Base-by-base conservation (phyloP, 177 flowering plant genomes). In the Vitis hybrid region DNA sequence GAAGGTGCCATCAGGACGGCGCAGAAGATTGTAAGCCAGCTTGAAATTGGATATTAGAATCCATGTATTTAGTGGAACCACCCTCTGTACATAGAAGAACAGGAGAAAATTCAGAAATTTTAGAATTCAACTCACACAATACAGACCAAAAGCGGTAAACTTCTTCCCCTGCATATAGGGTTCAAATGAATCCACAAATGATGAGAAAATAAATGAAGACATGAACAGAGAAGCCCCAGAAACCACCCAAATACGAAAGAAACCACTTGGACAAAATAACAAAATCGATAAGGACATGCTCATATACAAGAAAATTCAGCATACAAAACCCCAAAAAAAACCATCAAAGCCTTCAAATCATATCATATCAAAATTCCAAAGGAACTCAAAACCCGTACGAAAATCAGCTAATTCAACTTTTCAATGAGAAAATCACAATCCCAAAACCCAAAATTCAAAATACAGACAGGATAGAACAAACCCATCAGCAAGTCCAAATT, bases 1-100 rank as follows among this genome's bases (percentile, higher is more conserved):
- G 78, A 91, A 91, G 1, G 94, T 88, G 6, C 94, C 94, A 61
- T 91, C 94, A 3, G 93, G 91, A 5, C 93, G 93, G 1, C 97
- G 89, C 21, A 90, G 91, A 79, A 91, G 85, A 75, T 85, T 91
- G 80, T 91, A 91, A 2, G 91, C 83, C 18, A 91, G 68, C 87
- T 91, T 91, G 78, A 91, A 90, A 71, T 90, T 83, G 49, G 94
- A 90, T 60, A 91, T 91, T 40, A 91, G 90, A 72, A 91, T 81
- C 90, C 90, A 91, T 66, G 92, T 90, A 62, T 88, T 86, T 64
- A 90, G 81, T 1, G 97, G 94, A 72, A 91, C 97, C 72, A 88
- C 94, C 78, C 75, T 79, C 93, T 90, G 68, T 50, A 66, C 21
- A 65, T 23, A 75, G 3, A 62, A 40, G 62, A 17, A 26, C 2